Evolutionary conservation across 2,329 filamentous ascomycete genomes (phyloP).

Genomic region (Thelonectria rubi): DNA sequence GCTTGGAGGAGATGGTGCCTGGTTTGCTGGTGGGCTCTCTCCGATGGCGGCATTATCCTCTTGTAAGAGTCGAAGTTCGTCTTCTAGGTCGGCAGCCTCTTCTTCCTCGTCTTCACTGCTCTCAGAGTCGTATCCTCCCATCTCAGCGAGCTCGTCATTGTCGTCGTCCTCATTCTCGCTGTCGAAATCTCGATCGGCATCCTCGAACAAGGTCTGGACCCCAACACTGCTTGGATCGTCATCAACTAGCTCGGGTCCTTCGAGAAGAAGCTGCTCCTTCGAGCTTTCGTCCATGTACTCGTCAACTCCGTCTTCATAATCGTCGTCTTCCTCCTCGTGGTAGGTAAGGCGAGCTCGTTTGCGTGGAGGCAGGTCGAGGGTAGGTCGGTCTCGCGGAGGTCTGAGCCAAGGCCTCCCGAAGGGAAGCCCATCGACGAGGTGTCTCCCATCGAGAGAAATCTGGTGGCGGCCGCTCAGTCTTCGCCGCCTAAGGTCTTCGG

Average conservation of each 20-base stretch:
- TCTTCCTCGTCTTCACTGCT: constrained; percentile 28
- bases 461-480: constrained; percentile 81
- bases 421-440: constrained; percentile 84
- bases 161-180: constrained; percentile 27
- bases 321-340: constrained; percentile 45
- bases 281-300: constrained; percentile 45
- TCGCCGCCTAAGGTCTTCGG: constrained; percentile 76
- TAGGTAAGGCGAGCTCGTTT: constrained; percentile 69
- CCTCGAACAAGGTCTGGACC: constrained; percentile 33
- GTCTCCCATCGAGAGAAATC: constrained; percentile 79
- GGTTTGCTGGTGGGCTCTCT: constrained; percentile 33
- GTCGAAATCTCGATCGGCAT: constrained; percentile 31
- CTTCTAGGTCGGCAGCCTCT: constrained; percentile 29
- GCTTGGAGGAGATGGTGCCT: not conserved
- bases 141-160: constrained; percentile 5
- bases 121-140: constrained; percentile 44
- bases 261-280: constrained; percentile 45
- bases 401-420: constrained; percentile 80
- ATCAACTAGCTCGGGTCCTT: constrained; percentile 38
- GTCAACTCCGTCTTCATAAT: constrained; percentile 51
- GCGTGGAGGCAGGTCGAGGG: constrained; percentile 75
- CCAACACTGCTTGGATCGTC: constrained; percentile 34
- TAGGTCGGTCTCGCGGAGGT: constrained; percentile 67
- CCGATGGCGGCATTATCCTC: constrained; percentile 35
- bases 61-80: constrained; percentile 35